A percentile compares a stretch with the other conserved stretches of the same genome.
Evolutionary conservation across 2,329 filamentous ascomycete genomes (phyloP).

Genomic region (Fusarium pininemorale): DNA sequence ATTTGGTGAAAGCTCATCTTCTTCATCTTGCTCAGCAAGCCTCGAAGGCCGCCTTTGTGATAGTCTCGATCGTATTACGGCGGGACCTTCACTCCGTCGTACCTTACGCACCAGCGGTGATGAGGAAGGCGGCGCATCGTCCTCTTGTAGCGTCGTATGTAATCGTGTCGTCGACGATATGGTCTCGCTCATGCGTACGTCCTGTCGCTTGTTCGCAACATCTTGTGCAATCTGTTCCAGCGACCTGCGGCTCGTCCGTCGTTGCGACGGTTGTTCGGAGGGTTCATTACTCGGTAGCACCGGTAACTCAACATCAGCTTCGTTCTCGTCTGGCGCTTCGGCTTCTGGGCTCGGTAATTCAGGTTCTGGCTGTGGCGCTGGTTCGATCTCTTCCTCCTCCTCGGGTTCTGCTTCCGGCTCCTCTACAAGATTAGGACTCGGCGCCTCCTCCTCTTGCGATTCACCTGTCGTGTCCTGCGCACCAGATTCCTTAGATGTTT

Average conservation of each 20-base stretch:
- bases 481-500: slow-evolving; percentile 44
- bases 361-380: not conserved
- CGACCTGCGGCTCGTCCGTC: slow-evolving; percentile 13
- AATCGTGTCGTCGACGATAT: slow-evolving; percentile 55
- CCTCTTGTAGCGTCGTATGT: slow-evolving; percentile 51
- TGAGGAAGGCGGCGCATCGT: slow-evolving; percentile 44
- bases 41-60: slow-evolving; percentile 35
- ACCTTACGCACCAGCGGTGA: slow-evolving; percentile 57
- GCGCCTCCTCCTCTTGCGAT: slow-evolving; percentile 5
- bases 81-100: slow-evolving; percentile 47
- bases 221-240: slow-evolving; percentile 52
- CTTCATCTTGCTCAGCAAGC: slow-evolving; percentile 32
- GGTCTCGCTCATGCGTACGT: slow-evolving; percentile 48
- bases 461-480: slow-evolving; percentile 16
- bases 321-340: slow-evolving; percentile 1
- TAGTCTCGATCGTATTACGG: slow-evolving; percentile 46
- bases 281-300: slow-evolving; percentile 21
- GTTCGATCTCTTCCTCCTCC: not conserved
- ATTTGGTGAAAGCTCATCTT: slow-evolving; percentile 49
- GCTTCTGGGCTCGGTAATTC: slow-evolving; percentile 21
- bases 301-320: slow-evolving; percentile 36
- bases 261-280: slow-evolving; percentile 16
- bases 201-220: slow-evolving; percentile 59
- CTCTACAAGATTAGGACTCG: not conserved
- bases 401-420: not conserved